Evolutionary conservation across 2,329 filamentous ascomycete species (phyloP).

Genomic region (Fusarium zealandicum): DNA sequence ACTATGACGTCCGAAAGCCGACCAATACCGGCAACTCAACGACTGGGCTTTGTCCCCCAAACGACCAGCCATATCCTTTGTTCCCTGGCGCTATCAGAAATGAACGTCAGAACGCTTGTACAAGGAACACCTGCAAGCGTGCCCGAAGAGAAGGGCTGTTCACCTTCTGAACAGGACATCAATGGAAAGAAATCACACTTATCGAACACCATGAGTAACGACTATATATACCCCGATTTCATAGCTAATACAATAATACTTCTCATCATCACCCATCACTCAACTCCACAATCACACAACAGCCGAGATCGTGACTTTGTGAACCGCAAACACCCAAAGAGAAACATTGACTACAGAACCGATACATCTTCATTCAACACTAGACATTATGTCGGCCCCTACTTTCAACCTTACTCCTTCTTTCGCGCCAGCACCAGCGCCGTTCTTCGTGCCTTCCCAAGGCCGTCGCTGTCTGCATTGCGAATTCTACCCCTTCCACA

Average conservation of each 20-base stretch:
- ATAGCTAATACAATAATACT: constrained; percentile 25
- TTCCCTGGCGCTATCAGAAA: constrained; percentile 14
- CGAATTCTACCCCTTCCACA: constrained; percentile 9
- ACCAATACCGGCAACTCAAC: neutral
- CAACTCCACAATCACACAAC: neutral
- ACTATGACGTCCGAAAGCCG: constrained; percentile 12
- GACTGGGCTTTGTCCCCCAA: constrained; percentile 9
- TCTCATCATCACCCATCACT: neutral
- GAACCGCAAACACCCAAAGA: neutral
- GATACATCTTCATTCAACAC: neutral
- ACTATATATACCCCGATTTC: constrained; percentile 33
- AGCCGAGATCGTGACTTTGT: neutral
- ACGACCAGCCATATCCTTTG: constrained; percentile 32
- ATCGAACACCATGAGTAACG: constrained; percentile 30
- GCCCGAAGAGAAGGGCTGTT: constrained; percentile 13
- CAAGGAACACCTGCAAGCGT: neutral
- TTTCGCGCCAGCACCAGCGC: too few species aligned
- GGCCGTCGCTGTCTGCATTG: constrained; percentile 13
- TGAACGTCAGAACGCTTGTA: neutral
- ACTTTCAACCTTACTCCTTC: neutral
- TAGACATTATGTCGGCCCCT: neutral
- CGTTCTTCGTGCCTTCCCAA: neutral
- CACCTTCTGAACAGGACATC: constrained; percentile 14
- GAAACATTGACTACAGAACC: neutral
- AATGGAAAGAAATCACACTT: constrained; percentile 23